Evolutionary conservation across 2,329 filamentous ascomycete species (phyloP).

Genomic region (Onygenales sp.): DNA sequence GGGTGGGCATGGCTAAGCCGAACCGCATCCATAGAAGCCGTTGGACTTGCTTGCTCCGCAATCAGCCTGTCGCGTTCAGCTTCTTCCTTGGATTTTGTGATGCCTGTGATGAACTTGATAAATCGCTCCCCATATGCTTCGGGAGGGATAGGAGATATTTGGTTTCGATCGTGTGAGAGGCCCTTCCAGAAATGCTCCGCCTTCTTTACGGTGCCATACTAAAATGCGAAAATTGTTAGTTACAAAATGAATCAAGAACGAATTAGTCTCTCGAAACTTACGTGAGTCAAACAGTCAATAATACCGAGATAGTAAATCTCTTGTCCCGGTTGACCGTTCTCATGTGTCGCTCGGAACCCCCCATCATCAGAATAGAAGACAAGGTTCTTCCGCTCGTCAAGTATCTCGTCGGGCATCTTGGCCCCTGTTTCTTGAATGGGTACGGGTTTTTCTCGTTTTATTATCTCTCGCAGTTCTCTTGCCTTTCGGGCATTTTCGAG

Average conservation of each 20-base stretch:
- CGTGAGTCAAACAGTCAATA: slow-evolving; percentile 94
- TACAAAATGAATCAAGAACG: neutral
- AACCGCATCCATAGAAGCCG: slow-evolving; percentile 20
- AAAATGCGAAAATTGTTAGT: slow-evolving; percentile 9
- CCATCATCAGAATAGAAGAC: slow-evolving; percentile 93
- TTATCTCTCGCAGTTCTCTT: slow-evolving; percentile 79
- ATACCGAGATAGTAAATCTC: slow-evolving; percentile 98
- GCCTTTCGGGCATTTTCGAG: slow-evolving; percentile 86
- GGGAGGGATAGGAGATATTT: slow-evolving; percentile 89
- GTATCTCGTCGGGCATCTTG: slow-evolving; percentile 83
- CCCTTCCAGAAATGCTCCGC: slow-evolving; percentile 97
- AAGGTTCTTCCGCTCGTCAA: slow-evolving; percentile 64
- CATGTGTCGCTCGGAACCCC: slow-evolving; percentile 84
- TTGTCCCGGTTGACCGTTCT: slow-evolving; percentile 72
- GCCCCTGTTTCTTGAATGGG: slow-evolving; percentile 75
- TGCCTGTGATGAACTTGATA: slow-evolving; percentile 78
- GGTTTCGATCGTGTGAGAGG: slow-evolving; percentile 66
- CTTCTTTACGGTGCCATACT: slow-evolving; percentile 93
- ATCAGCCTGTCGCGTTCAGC: slow-evolving; percentile 46
- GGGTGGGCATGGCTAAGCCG: slow-evolving; percentile 16
- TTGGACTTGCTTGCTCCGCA: slow-evolving; percentile 20
- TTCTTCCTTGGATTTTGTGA: slow-evolving; percentile 85
- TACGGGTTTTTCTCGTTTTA: slow-evolving; percentile 87
- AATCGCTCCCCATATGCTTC: slow-evolving; percentile 90
- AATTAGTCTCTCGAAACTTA: slow-evolving; percentile 42